Evolutionary conservation across 1,284 basidiomycete genomes (phyloP), one percentile per base, ranked within the genome.

Genomic region (Irpex rosettiformis): DNA sequence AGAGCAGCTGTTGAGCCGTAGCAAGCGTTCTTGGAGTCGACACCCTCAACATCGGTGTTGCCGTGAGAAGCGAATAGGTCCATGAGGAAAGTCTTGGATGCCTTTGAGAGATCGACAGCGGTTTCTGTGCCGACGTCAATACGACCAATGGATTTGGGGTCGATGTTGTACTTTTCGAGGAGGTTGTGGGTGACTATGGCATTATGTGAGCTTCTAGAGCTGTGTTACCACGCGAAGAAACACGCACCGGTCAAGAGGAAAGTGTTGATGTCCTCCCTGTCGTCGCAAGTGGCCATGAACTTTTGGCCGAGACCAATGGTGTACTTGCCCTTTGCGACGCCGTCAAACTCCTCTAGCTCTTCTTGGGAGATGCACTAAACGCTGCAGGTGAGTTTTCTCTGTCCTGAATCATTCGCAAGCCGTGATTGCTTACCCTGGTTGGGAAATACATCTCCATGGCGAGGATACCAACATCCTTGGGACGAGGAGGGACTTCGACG

Each of bases 71-170:
- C 87, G 71, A 99, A 99, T 67, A 99, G 89, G 77, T 98, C 93
- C 96, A 99, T 99, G 63, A 99, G 85, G 59, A 94, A 88, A 3
- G 97, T 98, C 80, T 99, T 99, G 76, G 96, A 95, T 27, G 96
- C 94, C 79, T 99, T 99, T 62, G 95, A 96, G 81, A 99, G 99
- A 86, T 99, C 96, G 68, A 99, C 98, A 77, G 99, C 93, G 56
- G 97, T 98, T 77, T 99, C 97, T 29, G 97, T 99, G 60, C 96
- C 96, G 66, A 99, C 95, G 66, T 99, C 96, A 61, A 99, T 86
- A 66, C 96, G 94, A 61, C 96, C 96, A 72, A 99, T 96, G 58
- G 92, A 94, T 70, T 85, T 89, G 62, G 96, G 96, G 81, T 98
- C 95, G 69, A 99, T 85, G 79, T 95, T 89, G 85, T 91, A 97